These are phyloP conservation scores for Paragyromitra xinjiangensis DNA, from an alignment of 495 filamentous ascomycete species.

Conservation along the genomic window DNA sequence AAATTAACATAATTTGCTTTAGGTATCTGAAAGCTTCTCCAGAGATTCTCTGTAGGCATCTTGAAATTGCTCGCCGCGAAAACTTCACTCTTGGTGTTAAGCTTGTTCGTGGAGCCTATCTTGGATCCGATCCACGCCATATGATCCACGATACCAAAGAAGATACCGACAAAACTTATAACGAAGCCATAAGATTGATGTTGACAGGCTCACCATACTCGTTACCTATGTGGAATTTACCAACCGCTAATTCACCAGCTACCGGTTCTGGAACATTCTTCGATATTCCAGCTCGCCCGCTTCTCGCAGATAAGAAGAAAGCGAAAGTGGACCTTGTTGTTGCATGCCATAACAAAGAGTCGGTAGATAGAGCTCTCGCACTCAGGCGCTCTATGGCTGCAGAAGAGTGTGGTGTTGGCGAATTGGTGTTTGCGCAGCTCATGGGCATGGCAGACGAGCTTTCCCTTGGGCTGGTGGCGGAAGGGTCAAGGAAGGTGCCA, in stretches of 20 bases:
- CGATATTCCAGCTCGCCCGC: slow-evolving; percentile 9
- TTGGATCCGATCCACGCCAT: slow-evolving; percentile 78
- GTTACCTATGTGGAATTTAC: slow-evolving; percentile 19
- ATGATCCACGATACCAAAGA: slow-evolving; percentile 82
- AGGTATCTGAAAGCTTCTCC: slow-evolving; percentile 72
- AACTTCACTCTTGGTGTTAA: slow-evolving; percentile 87
- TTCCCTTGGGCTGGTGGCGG: slow-evolving; percentile 77
- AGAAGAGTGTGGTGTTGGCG: slow-evolving; percentile 61
- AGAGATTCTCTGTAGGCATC: slow-evolving; percentile 69
- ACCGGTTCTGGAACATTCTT: slow-evolving; percentile 34
- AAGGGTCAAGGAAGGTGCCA: slow-evolving; percentile 56
- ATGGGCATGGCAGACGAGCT: slow-evolving; percentile 98
- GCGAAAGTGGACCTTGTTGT: slow-evolving; percentile 67
- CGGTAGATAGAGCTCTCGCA: slow-evolving; percentile 73
- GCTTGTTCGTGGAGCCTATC: slow-evolving; percentile 90
- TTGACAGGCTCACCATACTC: slow-evolving; percentile 37
- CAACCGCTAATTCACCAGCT: slow-evolving; percentile 4
- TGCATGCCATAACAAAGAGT: slow-evolving; percentile 90
- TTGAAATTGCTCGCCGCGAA: slow-evolving; percentile 70
- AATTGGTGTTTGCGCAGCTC: slow-evolving; percentile 84
- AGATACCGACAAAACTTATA: slow-evolving; percentile 75
- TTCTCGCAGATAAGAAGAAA: slow-evolving; percentile 29
- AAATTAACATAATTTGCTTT: slow-evolving; percentile 15
- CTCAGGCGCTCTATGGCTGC: slow-evolving; percentile 51
- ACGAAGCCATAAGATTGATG: slow-evolving; percentile 52